Conservation (phyloP, 257 asterid species). For the Petunia secreta region DNA sequence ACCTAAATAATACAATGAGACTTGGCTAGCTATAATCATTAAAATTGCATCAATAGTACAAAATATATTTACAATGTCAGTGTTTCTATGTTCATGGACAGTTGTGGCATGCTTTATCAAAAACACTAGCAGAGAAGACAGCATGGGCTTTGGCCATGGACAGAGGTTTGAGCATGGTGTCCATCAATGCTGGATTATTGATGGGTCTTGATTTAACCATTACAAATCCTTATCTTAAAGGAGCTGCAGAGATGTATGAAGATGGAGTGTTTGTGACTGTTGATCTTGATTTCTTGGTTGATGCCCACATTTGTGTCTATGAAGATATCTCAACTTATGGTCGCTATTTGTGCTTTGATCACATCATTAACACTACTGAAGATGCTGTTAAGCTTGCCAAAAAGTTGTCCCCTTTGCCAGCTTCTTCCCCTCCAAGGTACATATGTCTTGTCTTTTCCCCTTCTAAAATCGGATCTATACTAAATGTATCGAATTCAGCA, state of each 20-base stretch:
- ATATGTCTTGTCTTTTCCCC: no score
- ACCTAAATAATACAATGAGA: no score
- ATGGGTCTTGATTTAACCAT: conserved; percentile 62
- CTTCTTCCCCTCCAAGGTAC: conserved; percentile 26
- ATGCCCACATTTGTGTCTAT: conserved; percentile 78
- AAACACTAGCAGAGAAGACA: conserved; percentile 80
- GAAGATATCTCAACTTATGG: conserved; percentile 78
- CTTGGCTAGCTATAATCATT: no score
- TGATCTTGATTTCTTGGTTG: conserved; percentile 68
- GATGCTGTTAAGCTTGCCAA: conserved; percentile 63
- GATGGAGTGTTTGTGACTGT: conserved; percentile 86
- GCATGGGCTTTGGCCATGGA: conserved; percentile 97
- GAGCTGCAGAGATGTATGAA: conserved; percentile 81
- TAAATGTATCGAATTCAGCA: no score
- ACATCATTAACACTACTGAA: conserved; percentile 45
- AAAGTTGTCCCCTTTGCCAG: conserved; percentile 35
- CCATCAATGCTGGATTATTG: conserved; percentile 67
- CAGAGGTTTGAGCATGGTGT: conserved; percentile 78
- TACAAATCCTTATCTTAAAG: conserved; percentile 78
- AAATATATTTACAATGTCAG: no score
- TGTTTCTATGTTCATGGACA: conserved; percentile 20
- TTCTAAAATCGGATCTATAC: no score
- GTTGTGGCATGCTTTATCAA: conserved; percentile 86
- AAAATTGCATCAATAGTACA: neutral
- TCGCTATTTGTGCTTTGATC: conserved; percentile 75